phyloP scores from a whole-genome alignment of 2,329 filamentous ascomycete genomes.

The Cercospora brassicicola region DNA sequence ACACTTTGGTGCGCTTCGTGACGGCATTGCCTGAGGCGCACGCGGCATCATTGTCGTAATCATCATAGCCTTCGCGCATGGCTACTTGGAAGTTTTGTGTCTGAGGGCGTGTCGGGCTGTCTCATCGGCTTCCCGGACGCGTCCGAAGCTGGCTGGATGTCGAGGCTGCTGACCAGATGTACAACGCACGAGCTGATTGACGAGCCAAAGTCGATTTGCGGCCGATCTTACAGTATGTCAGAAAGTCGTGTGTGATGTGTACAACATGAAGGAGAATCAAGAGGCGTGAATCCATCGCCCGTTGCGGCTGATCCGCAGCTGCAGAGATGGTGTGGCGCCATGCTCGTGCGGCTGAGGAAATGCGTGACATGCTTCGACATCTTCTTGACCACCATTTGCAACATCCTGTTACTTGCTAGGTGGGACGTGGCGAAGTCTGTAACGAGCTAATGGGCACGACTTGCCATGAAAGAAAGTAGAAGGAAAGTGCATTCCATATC shows the following conservation, averaged over 20 bases:
- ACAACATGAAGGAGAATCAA: background rate
- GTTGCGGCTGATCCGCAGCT: background rate
- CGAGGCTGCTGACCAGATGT: background rate
- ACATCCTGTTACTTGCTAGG: background rate
- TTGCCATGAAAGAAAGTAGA: background rate
- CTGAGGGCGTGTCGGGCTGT: background rate
- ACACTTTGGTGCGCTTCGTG: background rate
- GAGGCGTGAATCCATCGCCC: background rate
- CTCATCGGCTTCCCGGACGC: background rate
- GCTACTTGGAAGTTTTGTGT: background rate
- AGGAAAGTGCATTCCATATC: background rate
- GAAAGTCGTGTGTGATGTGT: background rate
- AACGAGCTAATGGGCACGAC: background rate
- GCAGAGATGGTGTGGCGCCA: background rate
- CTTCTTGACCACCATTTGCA: background rate
- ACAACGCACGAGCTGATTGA: background rate
- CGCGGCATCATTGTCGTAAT: background rate
- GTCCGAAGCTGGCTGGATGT: background rate
- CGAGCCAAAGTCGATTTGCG: background rate
- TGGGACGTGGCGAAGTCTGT: background rate
- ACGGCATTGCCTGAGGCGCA: background rate
- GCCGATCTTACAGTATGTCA: background rate
- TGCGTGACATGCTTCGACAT: background rate
- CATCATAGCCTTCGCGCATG: slow-evolving; percentile 1
- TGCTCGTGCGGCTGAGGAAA: background rate